Evolutionary conservation across 192 early-diverging fungal genomes (phyloP).

Genomic region (Backusella tuberculispora): DNA sequence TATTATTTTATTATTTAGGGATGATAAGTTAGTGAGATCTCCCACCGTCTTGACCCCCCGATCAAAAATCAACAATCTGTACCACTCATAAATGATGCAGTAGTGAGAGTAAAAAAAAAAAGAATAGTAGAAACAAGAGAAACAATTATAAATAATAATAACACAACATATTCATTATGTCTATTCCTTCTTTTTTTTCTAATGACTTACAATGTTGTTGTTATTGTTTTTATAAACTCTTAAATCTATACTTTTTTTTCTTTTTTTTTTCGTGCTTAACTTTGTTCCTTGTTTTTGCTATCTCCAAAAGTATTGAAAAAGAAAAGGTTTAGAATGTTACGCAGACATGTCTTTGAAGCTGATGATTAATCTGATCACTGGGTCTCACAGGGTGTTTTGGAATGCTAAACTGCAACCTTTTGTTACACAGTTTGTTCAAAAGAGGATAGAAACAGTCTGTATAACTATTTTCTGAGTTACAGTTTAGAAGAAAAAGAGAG

Average conservation of each 20-base stretch:
- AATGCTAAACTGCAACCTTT: neutral
- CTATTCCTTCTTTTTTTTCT: too few species aligned
- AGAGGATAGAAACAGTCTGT: neutral
- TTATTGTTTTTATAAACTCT: too few species aligned
- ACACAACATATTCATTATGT: too few species aligned
- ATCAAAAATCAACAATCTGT: neutral
- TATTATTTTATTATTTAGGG: neutral
- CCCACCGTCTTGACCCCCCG: neutral
- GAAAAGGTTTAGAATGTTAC: neutral
- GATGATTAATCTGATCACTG: constrained; percentile 14
- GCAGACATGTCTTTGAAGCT: constrained; percentile 15
- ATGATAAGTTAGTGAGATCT: constrained; percentile 10
- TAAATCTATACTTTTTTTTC: too few species aligned
- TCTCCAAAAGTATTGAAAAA: neutral
- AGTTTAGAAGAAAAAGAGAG: neutral
- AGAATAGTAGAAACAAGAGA: too few species aligned
- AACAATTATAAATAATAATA: too few species aligned
- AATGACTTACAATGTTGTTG: too few species aligned
- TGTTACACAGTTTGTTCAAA: neutral
- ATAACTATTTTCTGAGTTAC: constrained; percentile 1
- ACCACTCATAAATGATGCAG: neutral
- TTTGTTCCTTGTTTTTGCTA: neutral
- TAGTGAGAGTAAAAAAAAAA: neutral
- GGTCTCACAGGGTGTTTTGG: constrained; percentile 11
- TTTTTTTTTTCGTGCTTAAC: neutral